Percentiles rank a stretch among this genome's conserved stretches.
Conservation (phyloP, 1,139 yeast species). For the Suzukiozyma palmioleophila region DNA sequence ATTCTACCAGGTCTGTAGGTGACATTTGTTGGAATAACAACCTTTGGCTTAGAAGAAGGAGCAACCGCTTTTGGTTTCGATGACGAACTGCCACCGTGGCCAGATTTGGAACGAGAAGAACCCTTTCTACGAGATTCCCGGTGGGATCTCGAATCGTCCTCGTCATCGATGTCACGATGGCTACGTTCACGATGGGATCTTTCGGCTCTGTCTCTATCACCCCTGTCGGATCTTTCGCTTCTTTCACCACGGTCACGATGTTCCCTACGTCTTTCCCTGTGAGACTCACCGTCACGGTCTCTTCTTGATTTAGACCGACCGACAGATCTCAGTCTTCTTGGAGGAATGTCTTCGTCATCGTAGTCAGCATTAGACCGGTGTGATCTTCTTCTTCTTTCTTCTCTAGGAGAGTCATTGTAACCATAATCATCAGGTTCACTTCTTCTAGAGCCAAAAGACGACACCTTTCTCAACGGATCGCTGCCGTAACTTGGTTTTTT, state of each 20-base stretch:
- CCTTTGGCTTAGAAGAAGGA: neutral
- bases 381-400: conserved; percentile 1
- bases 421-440: conserved; percentile 1
- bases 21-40: conserved; percentile 1
- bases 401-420: neutral
- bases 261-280: neutral
- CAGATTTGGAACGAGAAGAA: neutral
- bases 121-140: neutral
- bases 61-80: conserved; percentile 1
- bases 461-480: conserved; percentile 2
- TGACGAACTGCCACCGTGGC: neutral
- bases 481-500: conserved; percentile 3
- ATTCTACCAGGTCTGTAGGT: conserved; percentile 37
- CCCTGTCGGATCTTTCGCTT: neutral
- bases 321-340: conserved; percentile 2
- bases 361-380: conserved; percentile 1
- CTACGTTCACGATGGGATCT: conserved; percentile 2
- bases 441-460: conserved; percentile 3
- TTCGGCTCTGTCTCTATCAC: conserved; percentile 1
- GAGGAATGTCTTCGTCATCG: conserved; percentile 2
- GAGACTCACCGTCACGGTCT: neutral
- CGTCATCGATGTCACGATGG: neutral
- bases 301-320: conserved; percentile 1
- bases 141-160: neutral
- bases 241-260: conserved; percentile 1